phyloP scores from a whole-genome alignment of 192 early-diverging fungal species.

The Spizellomyces sp. region DNA sequence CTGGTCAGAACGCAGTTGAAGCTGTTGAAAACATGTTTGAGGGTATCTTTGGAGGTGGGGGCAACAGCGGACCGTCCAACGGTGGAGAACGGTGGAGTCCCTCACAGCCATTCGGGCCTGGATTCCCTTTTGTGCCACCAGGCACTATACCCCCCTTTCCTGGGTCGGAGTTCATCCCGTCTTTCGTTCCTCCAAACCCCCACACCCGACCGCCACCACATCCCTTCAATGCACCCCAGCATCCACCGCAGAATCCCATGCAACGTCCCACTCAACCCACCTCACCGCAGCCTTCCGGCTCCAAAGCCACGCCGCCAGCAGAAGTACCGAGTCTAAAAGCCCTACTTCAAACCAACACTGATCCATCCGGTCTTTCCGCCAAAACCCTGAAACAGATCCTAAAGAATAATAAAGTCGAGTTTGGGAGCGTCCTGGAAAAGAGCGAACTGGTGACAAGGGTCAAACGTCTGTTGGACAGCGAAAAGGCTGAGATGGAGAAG shows the following conservation, averaged over 20 bases:
- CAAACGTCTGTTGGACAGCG: constrained; percentile 59
- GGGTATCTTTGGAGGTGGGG: no score
- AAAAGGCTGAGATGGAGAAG: constrained; percentile 27
- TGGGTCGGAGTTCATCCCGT: no score
- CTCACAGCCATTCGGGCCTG: no score
- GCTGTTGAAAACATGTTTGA: no score
- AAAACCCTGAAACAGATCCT: constrained; percentile 72
- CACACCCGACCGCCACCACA: no score
- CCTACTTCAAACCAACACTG: constrained; percentile 44
- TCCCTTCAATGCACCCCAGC: background rate
- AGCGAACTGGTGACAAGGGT: constrained; percentile 71
- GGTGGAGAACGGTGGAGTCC: no score
- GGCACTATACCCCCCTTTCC: no score
- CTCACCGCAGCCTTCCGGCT: background rate
- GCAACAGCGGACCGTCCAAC: no score
- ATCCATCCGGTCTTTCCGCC: constrained; percentile 61
- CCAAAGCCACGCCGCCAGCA: constrained; percentile 4
- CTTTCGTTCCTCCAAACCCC: no score
- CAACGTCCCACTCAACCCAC: background rate
- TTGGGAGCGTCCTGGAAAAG: constrained; percentile 72
- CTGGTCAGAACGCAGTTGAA: no score
- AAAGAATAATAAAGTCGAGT: constrained; percentile 64
- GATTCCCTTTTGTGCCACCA: no score
- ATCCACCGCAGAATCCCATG: background rate
- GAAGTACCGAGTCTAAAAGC: constrained; percentile 24